Base-by-base conservation (phyloP, 345 rosid species). In the Gossypium herbaceum region DNA sequence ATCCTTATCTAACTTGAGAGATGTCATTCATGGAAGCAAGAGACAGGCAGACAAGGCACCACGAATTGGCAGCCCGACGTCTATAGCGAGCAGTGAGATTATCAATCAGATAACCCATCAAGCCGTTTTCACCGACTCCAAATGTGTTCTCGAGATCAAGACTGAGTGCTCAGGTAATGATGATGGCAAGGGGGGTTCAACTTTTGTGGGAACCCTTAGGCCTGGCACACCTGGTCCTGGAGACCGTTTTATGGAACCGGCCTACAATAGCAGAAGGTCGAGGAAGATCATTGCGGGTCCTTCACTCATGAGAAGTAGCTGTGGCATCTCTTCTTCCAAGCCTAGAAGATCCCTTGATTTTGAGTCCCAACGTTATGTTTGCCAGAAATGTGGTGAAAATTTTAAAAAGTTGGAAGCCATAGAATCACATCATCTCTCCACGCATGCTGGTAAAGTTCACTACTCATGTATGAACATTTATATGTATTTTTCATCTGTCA, bases 361-460 rank as follows among this genome's bases (percentile, higher is more conserved):
- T 8, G 66, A 50, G 16, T 79, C 22, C 70, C 48, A 9, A 58
- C 77, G 76, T 50, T 81, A 75, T 19, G 12, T 73, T 74, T 88
- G 97, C 85, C 83, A 78, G 17, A 90, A 77, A 75, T 93, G 93
- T 58, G 79, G 77, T 2, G 79, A 81, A 74, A 79, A 79, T 13
- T 84, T 81, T 25, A 81, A 74, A 75, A 85, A 82, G 47, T 75
- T 83, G 62, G 88, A 85, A 17, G 86, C 84, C 12, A 82, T 79
- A 47, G 93, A 88, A 77, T 78, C 73, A 2, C 94, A 87, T 78
- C 87, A 85, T 72, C 87, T 89, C 60, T 78, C 87, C 58, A 78
- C 76, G 27, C 96, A 89, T 80, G 85, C 89, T n/a, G 92, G 97
- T 92, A 83, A 77, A 17, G 15, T 44, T 59, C 54, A 47, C 17